Evolutionary conservation across 140 eudicot genomes (phyloP).

Genomic region (Anethum foeniculum): DNA sequence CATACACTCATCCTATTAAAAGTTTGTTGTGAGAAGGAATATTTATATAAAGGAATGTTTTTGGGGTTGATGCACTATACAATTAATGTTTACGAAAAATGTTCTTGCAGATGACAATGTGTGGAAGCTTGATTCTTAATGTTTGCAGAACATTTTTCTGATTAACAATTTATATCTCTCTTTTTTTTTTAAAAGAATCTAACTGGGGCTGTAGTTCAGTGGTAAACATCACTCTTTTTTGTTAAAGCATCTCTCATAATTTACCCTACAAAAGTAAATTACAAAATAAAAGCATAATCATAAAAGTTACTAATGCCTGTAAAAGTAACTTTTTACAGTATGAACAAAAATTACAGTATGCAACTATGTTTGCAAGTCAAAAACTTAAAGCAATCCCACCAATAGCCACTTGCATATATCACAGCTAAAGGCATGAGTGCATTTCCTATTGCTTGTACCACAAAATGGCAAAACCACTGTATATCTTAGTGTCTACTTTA

Average conservation of each 20-base stretch:
- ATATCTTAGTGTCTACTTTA: not conserved
- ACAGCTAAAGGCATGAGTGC: not conserved
- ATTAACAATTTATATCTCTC: too few relatives aligned
- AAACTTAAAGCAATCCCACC: conserved; percentile 1
- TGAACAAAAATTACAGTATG: not conserved
- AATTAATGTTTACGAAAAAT: not conserved
- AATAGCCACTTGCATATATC: not conserved
- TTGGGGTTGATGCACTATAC: not conserved
- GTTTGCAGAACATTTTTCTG: not conserved
- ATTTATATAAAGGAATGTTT: not conserved
- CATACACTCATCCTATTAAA: not conserved
- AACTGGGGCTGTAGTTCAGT: too few relatives aligned
- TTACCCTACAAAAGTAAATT: too few relatives aligned
- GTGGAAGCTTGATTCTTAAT: not conserved
- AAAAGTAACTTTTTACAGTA: too few relatives aligned
- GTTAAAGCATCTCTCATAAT: too few relatives aligned
- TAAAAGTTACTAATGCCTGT: not conserved
- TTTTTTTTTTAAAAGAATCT: too few relatives aligned
- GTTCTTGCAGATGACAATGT: not conserved
- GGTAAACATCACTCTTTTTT: too few relatives aligned
- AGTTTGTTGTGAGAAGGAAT: not conserved
- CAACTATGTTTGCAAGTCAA: not conserved
- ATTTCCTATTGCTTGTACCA: not conserved
- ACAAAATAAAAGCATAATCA: too few relatives aligned
- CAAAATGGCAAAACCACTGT: not conserved